Conservation (phyloP, 768 basidiomycete genomes). For the Pleurotus salmoneostramineus region DNA sequence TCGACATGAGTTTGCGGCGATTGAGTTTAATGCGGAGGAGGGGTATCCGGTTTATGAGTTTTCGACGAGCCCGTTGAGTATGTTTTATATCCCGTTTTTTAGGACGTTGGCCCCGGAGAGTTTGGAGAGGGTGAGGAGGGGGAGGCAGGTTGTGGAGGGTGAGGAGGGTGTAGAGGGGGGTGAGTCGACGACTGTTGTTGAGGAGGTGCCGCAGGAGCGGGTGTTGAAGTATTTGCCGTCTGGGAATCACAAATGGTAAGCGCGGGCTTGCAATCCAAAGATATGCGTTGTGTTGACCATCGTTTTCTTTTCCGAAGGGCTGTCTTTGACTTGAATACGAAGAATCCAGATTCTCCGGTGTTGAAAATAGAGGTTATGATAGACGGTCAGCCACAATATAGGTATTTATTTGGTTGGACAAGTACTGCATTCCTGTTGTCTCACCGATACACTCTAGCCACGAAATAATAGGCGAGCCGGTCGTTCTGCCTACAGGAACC, state of each 20-base stretch:
- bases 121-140: no score
- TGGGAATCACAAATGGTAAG: slow-evolving; percentile 68
- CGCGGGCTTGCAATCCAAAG: background rate
- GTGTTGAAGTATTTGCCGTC: slow-evolving; percentile 56
- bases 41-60: slow-evolving; percentile 53
- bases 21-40: slow-evolving; percentile 47
- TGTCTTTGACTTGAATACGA: slow-evolving; percentile 66
- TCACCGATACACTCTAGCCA: slow-evolving; percentile 25
- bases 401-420: no score
- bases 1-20: slow-evolving; percentile 75
- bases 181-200: slow-evolving; percentile 17
- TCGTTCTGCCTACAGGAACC: slow-evolving; percentile 34
- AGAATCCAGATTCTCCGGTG: slow-evolving; percentile 43
- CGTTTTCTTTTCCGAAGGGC: slow-evolving; percentile 36
- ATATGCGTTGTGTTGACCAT: background rate
- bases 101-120: slow-evolving; percentile 47
- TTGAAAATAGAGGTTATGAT: slow-evolving; percentile 56
- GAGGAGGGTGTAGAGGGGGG: no score
- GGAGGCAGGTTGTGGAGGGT: no score
- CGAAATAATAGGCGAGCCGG: slow-evolving; percentile 44
- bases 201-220: slow-evolving; percentile 48
- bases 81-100: slow-evolving; percentile 63
- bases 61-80: slow-evolving; percentile 67
- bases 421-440: background rate
- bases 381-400: slow-evolving; percentile 51